Evolutionary conservation across 2,329 filamentous ascomycete genomes (phyloP).

Genomic region (Colletotrichum spinosum): DNA sequence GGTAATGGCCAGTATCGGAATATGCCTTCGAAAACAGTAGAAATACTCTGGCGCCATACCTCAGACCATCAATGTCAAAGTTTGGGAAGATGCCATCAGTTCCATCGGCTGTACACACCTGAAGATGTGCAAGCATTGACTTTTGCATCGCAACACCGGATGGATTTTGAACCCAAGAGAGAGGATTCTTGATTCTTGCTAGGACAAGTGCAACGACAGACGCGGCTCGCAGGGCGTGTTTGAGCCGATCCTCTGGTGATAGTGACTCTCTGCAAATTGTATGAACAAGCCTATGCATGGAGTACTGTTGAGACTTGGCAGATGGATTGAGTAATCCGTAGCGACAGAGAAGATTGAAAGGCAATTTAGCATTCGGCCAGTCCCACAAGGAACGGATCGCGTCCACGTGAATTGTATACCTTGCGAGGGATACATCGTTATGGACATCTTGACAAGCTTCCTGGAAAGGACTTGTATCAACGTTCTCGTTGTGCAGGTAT

Average conservation of each 20-base stretch:
- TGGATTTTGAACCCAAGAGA: constrained; percentile 2
- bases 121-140: constrained; percentile 6
- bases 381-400: not conserved
- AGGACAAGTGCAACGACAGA: not conserved
- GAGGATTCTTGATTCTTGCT: not conserved
- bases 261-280: constrained; percentile 9
- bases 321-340: constrained; percentile 2
- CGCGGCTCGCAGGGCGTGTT: not conserved
- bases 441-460: not conserved
- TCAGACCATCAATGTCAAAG: not conserved
- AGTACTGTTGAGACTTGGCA: not conserved
- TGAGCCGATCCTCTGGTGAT: not conserved
- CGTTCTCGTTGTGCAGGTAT: constrained; percentile 8
- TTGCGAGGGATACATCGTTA: not conserved
- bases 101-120: not conserved
- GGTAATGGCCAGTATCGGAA: not conserved
- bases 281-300: constrained; percentile 5
- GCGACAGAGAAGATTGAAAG: not conserved
- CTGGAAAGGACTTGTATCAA: not conserved
- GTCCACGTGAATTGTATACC: not conserved
- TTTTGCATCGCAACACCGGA: constrained; percentile 1
- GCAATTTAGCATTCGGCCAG: not conserved
- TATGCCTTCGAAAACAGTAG: not conserved
- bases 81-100: not conserved
- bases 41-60: not conserved